A percentile compares a stretch with the other conserved stretches of the same genome.
Evolutionary conservation across 768 basidiomycete species (phyloP).

Genomic region (Phlebiopsis gigantea): DNA sequence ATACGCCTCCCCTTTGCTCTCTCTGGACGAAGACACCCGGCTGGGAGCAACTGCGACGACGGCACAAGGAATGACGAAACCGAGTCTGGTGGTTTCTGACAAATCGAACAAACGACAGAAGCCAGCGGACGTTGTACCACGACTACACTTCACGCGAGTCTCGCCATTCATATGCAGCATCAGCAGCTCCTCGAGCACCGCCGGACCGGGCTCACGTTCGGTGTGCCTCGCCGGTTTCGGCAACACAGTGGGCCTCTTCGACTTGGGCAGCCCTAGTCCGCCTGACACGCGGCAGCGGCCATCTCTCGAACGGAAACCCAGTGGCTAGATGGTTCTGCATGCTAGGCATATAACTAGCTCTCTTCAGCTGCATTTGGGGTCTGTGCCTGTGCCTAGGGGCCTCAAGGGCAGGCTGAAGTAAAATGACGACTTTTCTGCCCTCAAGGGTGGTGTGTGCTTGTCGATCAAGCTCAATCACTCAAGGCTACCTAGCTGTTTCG

Average conservation of each 20-base stretch:
- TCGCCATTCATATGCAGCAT: conserved; percentile 46
- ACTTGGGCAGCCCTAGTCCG: conserved; percentile 12
- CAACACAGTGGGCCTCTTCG: conserved; percentile 66
- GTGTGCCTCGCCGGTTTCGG: conserved; percentile 70
- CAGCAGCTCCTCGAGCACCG: background rate
- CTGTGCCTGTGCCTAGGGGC: background rate
- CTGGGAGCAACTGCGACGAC: background rate
- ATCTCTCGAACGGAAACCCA: background rate
- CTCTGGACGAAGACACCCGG: conserved; percentile 30
- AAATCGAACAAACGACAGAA: too few relatives aligned
- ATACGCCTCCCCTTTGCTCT: conserved; percentile 46
- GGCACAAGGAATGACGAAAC: background rate
- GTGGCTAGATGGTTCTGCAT: background rate
- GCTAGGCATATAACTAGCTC: too few relatives aligned
- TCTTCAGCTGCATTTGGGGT: background rate
- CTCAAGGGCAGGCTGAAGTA: too few relatives aligned
- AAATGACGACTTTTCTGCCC: background rate
- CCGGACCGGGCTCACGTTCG: conserved; percentile 23
- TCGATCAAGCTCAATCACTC: background rate
- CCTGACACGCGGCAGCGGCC: conserved; percentile 1
- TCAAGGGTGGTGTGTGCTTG: background rate
- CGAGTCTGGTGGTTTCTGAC: background rate
- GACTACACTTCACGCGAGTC: conserved; percentile 78
- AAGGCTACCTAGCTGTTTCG: background rate
- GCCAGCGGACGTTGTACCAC: conserved; percentile 41